These are phyloP conservation scores for Fusarium sp. DNA, from an alignment of 2,329 filamentous ascomycete species.

Conservation along the genomic window DNA sequence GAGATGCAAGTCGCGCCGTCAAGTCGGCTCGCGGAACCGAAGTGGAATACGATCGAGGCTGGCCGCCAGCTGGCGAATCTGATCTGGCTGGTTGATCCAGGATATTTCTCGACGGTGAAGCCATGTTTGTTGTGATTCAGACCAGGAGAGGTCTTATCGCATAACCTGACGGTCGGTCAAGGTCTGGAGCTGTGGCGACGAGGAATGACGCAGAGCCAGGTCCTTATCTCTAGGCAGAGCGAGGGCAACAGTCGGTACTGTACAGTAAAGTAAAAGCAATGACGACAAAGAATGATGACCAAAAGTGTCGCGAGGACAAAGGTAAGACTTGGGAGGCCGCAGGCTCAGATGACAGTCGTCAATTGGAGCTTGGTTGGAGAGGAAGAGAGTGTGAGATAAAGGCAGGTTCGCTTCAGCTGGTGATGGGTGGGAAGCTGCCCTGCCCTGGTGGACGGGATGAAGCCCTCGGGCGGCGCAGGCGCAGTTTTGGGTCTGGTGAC, in stretches of 20 bases:
- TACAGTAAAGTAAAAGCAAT: conserved; percentile 23
- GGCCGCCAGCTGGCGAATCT: conserved; percentile 62
- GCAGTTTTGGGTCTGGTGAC: conserved; percentile 39
- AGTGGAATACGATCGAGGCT: conserved; percentile 60
- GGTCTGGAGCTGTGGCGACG: conserved; percentile 20
- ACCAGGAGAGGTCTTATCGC: conserved; percentile 41
- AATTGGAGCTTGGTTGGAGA: conserved; percentile 37
- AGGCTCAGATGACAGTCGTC: conserved; percentile 35
- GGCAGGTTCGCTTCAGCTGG: conserved; percentile 23
- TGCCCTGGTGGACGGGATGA: conserved; percentile 28
- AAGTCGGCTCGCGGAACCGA: conserved; percentile 69
- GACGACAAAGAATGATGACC: conserved; percentile 31
- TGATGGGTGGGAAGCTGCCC: conserved; percentile 18
- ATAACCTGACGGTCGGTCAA: conserved; percentile 31
- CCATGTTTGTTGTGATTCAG: conserved; percentile 47
- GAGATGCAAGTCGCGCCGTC: conserved; percentile 72
- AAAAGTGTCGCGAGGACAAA: conserved; percentile 24
- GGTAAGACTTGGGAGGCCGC: conserved; percentile 16
- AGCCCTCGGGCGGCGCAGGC: conserved; percentile 31
- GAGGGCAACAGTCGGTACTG: conserved; percentile 4
- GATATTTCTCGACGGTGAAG: conserved; percentile 54
- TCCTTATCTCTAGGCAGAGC: conserved; percentile 15
- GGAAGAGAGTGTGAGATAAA: conserved; percentile 34
- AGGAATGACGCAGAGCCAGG: conserved; percentile 30
- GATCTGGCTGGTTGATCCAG: conserved; percentile 55